Evolutionary conservation across 768 basidiomycete species (phyloP).

Genomic region (Coprinopsis strossmayeri): DNA sequence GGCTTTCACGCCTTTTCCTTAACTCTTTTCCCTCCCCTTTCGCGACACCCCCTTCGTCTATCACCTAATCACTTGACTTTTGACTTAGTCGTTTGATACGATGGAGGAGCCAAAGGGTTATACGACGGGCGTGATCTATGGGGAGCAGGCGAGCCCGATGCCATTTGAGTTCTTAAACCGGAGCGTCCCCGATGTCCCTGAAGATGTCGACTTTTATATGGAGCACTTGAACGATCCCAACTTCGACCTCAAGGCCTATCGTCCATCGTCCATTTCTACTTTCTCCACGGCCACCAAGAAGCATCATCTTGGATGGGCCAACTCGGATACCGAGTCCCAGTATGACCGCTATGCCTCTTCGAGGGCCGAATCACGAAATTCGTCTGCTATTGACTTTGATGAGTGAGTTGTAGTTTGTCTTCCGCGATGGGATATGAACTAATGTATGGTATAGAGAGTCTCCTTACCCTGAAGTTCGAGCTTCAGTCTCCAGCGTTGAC

Average conservation of each 20-base stretch:
- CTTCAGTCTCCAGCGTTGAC: constrained; percentile 76
- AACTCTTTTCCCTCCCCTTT: background rate
- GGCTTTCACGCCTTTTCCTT: background rate
- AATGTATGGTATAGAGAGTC: constrained; percentile 46
- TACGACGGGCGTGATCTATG: background rate
- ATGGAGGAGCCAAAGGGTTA: constrained; percentile 5
- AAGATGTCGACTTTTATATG: constrained; percentile 67
- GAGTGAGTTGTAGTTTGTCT: constrained; percentile 44
- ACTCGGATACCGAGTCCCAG: constrained; percentile 36
- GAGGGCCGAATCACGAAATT: constrained; percentile 42
- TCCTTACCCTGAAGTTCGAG: constrained; percentile 84
- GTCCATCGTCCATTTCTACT: constrained; percentile 18
- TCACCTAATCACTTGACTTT: background rate
- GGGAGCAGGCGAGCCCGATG: background rate
- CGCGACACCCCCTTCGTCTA: background rate
- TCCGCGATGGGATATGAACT: constrained; percentile 18
- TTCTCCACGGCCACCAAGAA: constrained; percentile 33
- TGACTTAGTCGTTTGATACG: constrained; percentile 8
- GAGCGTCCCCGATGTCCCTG: constrained; percentile 65
- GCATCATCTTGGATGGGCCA: constrained; percentile 23
- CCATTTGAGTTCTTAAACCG: background rate
- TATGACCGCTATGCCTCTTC: constrained; percentile 15
- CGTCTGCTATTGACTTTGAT: constrained; percentile 56
- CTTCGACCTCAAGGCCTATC: constrained; percentile 45
- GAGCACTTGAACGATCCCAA: constrained; percentile 82